A percentile compares a stretch with the other conserved stretches of the same genome.
Evolutionary conservation across 208 protist species (phyloP).

Genomic region (Trypanosoma mega): DNA sequence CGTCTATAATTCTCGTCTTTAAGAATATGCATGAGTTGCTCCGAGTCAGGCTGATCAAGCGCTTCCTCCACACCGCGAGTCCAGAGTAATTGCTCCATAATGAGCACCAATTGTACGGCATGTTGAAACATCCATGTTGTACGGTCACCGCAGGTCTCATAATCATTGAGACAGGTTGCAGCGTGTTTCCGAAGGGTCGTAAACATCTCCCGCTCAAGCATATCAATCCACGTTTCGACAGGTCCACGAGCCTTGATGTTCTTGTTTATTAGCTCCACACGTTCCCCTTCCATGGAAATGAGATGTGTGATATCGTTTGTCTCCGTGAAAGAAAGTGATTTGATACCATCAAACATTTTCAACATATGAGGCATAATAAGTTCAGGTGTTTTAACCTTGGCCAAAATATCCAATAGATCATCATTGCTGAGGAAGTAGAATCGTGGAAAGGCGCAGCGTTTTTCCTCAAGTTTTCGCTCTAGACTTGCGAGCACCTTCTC

Average conservation of each 20-base stretch:
- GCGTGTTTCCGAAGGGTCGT: conserved; percentile 84
- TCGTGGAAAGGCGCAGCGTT: conserved; percentile 94
- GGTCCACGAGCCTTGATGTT: conserved; percentile 94
- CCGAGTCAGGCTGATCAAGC: conserved; percentile 70
- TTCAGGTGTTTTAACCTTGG: conserved; percentile 97
- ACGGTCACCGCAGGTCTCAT: conserved; percentile 73
- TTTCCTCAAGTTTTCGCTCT: conserved; percentile 96
- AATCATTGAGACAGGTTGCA: conserved; percentile 88
- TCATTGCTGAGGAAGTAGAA: conserved; percentile 98
- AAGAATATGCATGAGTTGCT: conserved; percentile 73
- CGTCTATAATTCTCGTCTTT: conserved; percentile 72
- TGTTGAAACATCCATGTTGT: conserved; percentile 92
- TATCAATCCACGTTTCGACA: conserved; percentile 96
- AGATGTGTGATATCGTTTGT: conserved; percentile 91
- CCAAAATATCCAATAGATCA: conserved; percentile 98
- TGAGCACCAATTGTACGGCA: conserved; percentile 93
- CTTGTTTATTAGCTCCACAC: conserved; percentile 91
- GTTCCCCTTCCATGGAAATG: conserved; percentile 90
- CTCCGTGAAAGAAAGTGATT: conserved; percentile 74
- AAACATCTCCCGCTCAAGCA: conserved; percentile 95
- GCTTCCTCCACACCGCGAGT: conserved; percentile 92
- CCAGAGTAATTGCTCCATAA: conserved; percentile 95
- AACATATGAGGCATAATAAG: conserved; percentile 97
- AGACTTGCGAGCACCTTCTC: conserved; percentile 94
- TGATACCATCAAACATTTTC: conserved; percentile 98